Conservation (phyloP, 495 filamentous ascomycete species). For the Aspergillus panamensis region DNA sequence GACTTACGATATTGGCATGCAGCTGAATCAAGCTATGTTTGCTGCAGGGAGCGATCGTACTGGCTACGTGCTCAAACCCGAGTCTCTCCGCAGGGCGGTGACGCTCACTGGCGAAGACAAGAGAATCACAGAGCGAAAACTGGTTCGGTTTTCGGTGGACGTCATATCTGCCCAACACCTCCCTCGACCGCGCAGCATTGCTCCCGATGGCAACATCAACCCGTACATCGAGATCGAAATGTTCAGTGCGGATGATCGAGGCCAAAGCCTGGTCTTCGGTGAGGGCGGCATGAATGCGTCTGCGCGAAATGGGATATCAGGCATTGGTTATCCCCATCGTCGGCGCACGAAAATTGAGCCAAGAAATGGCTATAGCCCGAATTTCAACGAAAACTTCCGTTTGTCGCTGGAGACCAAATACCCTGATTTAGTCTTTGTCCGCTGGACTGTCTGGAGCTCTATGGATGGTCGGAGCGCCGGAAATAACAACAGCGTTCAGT, state of each 20-base stretch:
- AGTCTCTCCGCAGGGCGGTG: conserved; percentile 65
- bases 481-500: conserved; percentile 57
- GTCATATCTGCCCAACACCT: conserved; percentile 93
- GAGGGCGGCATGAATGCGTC: conserved; percentile 70
- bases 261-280: conserved; percentile 55
- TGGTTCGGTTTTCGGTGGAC: conserved; percentile 78
- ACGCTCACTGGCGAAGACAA: conserved; percentile 37
- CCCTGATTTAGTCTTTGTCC: conserved; percentile 88
- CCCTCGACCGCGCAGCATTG: conserved; percentile 70
- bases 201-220: conserved; percentile 70
- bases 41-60: conserved; percentile 81
- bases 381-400: conserved; percentile 70
- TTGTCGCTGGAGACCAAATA: conserved; percentile 84
- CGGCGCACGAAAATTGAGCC: conserved; percentile 71
- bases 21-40: conserved; percentile 98
- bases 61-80: conserved; percentile 91
- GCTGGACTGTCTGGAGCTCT: conserved; percentile 86
- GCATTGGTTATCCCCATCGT: conserved; percentile 71
- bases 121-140: conserved; percentile 57
- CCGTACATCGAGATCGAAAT: conserved; percentile 94
- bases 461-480: conserved; percentile 61
- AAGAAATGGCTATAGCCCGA: conserved; percentile 89
- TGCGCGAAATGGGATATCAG: conserved; percentile 63
- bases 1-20: conserved; percentile 91
- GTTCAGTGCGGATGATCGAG: conserved; percentile 89